Base-by-base conservation (phyloP, 148 eudicot species). In the Limonium bicolor region DNA sequence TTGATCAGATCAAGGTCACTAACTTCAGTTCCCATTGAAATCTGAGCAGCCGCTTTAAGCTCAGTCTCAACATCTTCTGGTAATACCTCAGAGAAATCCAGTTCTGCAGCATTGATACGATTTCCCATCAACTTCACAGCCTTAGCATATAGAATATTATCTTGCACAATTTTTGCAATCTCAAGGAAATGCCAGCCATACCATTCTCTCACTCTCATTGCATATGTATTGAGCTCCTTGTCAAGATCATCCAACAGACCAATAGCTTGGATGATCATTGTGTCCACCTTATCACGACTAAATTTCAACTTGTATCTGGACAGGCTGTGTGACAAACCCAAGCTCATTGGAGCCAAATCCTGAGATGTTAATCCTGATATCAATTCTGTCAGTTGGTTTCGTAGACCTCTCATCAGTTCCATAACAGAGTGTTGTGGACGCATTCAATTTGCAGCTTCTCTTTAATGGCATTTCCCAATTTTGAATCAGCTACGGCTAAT, bases 101-200 rank as follows among this genome's bases (percentile, higher is more conserved):
- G 59, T 69, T 75, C 77, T 27, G 83, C 87, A 54, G 97, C 97
- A 67, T 73, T 84, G 27, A 62, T 36, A 32, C 97, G 87, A 43
- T 80, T 31, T 16, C 87, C 85, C 97, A 90, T 84, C 51, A 84
- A 59, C 67, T 80, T 90, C 44, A 90, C 95, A 15, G 74, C 36
- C 74, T 84, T 90, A 4, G 95, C 92, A 70, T 80, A 88, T 4
- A 72, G 64, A 27, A 88, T 83, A 48, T 88, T 88, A 62, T 88
- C 97, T 66, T 62, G 74, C 5, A 88, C 62, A 46, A 88, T 77
- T 62, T 80, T 88, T 25, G 94, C 86, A 47, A 90, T 92, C 76
- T 90, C 95, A 0, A 95, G 97, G 54, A 90, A 90, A 80, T 90
- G 97, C 97, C 97, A 90, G 5, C 97, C 97, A 61, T 80, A 90